Conservation (phyloP, 495 filamentous ascomycete genomes). For the Penicillium alfredii region DNA sequence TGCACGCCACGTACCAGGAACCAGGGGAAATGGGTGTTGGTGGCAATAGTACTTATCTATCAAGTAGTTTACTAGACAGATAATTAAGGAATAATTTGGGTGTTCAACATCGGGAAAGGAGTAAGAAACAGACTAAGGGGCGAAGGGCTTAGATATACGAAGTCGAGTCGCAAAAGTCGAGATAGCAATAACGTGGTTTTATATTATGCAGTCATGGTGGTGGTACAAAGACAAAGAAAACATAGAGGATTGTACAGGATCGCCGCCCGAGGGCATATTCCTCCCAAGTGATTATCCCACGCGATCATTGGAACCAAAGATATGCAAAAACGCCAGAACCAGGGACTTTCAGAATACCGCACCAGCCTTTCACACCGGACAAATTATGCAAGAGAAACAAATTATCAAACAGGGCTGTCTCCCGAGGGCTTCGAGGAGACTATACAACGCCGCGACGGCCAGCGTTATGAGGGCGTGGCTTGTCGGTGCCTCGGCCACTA, state of each 20-base stretch:
- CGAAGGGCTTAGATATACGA: too few relatives aligned
- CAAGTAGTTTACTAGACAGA: too few relatives aligned
- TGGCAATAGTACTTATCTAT: too few relatives aligned
- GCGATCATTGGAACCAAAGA: conserved; percentile 13
- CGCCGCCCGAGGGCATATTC: conserved; percentile 6
- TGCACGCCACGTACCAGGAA: conserved; percentile 8
- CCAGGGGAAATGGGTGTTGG: too few relatives aligned
- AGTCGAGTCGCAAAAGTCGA: conserved; percentile 6
- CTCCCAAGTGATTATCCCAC: conserved; percentile 16
- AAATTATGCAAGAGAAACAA: conserved; percentile 28
- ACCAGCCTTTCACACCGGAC: conserved; percentile 16
- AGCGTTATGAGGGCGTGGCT: conserved; percentile 18
- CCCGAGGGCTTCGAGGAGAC: conserved; percentile 13
- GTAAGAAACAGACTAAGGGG: too few relatives aligned
- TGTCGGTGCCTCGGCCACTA: conserved; percentile 16
- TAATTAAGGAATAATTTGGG: too few relatives aligned
- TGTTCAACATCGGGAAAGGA: too few relatives aligned
- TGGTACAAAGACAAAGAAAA: conserved; percentile 22
- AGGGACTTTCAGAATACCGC: conserved; percentile 14
- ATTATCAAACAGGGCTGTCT: conserved; percentile 17
- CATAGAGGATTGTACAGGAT: conserved; percentile 27
- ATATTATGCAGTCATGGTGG: conserved; percentile 18
- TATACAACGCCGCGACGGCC: conserved; percentile 36
- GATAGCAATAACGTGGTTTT: conserved; percentile 7
- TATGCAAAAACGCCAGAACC: conserved; percentile 23